Base-by-base conservation (phyloP, 2,329 filamentous ascomycete species). In the Chaetothyriales sp. region DNA sequence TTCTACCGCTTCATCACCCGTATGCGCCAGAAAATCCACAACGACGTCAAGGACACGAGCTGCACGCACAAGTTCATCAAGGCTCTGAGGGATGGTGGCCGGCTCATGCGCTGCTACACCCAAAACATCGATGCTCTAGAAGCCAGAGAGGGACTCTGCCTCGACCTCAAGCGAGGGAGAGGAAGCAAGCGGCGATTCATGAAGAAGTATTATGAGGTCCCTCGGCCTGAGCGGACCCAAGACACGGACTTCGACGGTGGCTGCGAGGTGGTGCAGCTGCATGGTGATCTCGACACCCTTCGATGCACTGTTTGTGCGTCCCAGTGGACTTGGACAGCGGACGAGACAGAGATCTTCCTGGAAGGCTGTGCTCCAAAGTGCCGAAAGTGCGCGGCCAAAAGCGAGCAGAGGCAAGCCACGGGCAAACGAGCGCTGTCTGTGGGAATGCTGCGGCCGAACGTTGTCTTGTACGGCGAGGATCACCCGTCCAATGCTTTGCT, bases 41-140 rank as follows among this genome's bases (percentile, higher is more conserved):
- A 70, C 48, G 74, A 77, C n/a, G 80, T 83, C 8, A 65, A 63
- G 28, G 67, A 75, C 49, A 82, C 82, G 0, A 85, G 82, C 1
- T 70, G 72, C 18, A 83, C 80, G 1, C 83, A 87, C 66, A 77
- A 76, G 51, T 86, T 87, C 62, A 82, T 87, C 58, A 76, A 77
- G 44, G 77, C 80, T 33, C 70, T 87, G 4, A 75, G 81, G 45
- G 81, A 86, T 61, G 74, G 77, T 3, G 80, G 82, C 2, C 82
- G 83, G 56, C 71, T 87, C 4, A 80, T 85, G 29, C 72, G 83
- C 43, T 85, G 82, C 60, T 87, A 87, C 60, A 86, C 83, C 0
- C 83, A 87, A 59, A 87, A 86, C 57, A 86, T 87, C 57, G 83
- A 87, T 58, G 79, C 81, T 55, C 77, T 87, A 5, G 83, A 87